Percentiles rank a stretch among this genome's conserved stretches.
Conservation (phyloP, 2,329 filamentous ascomycete genomes). For the Venturia carpophila region DNA sequence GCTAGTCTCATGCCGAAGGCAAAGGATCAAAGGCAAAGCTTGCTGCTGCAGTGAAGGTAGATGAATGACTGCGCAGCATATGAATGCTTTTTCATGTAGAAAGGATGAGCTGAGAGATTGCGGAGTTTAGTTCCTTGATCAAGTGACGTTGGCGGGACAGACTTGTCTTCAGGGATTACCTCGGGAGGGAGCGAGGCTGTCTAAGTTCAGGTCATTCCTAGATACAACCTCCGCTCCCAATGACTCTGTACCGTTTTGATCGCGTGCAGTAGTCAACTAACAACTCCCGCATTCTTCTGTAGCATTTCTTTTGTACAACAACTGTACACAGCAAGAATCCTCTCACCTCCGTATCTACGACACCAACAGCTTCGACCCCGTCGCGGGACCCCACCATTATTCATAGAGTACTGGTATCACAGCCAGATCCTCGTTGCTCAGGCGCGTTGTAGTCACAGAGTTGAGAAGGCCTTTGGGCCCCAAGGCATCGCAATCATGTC, state of each 20-base stretch:
- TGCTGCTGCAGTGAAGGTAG: background rate
- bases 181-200: no score
- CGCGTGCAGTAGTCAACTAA: slow-evolving; percentile 1
- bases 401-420: background rate
- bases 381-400: background rate
- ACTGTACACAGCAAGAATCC: background rate
- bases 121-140: background rate
- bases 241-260: background rate
- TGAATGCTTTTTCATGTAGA: no score
- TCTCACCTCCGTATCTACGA: background rate
- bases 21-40: background rate
- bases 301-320: background rate
- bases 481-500: slow-evolving; percentile 53
- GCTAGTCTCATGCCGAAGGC: background rate
- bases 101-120: no score
- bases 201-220: no score
- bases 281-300: background rate
- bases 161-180: background rate
- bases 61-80: background rate
- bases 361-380: background rate
- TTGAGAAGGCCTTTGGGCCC: slow-evolving; percentile 14
- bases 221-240: background rate
- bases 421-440: background rate
- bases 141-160: background rate
- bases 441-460: slow-evolving; percentile 4